Percentiles rank a stretch among this genome's conserved stretches.
Conservation (phyloP, 2,329 filamentous ascomycete genomes). For the Talaromyces pinophilus region DNA sequence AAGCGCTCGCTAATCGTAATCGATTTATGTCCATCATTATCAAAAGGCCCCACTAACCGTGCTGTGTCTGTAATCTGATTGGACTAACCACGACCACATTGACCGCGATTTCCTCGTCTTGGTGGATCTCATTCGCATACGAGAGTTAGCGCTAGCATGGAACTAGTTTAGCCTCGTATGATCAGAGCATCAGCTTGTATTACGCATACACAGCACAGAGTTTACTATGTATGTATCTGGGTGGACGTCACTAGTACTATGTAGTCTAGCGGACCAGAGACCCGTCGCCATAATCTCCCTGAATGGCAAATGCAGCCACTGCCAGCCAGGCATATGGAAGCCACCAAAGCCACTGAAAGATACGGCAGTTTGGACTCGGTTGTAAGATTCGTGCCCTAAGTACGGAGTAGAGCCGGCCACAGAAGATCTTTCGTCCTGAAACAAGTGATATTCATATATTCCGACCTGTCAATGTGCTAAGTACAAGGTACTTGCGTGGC, state of each 20-base stretch:
- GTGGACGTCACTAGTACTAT: neutral
- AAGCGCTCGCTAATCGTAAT: neutral
- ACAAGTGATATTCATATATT: neutral
- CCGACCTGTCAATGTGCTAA: neutral
- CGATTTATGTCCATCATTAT: conserved; percentile 6
- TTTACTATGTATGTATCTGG: neutral
- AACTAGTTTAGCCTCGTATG: neutral
- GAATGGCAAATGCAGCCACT: conserved; percentile 2
- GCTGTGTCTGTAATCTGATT: neutral
- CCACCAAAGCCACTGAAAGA: neutral
- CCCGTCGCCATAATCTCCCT: conserved; percentile 7
- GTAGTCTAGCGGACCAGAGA: conserved; percentile 1
- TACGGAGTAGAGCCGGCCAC: neutral
- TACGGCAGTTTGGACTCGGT: neutral
- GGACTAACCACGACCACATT: neutral
- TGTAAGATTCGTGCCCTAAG: neutral
- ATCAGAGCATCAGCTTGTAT: neutral
- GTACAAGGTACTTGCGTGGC: neutral
- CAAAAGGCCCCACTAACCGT: neutral
- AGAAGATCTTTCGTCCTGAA: neutral
- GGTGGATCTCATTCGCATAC: neutral
- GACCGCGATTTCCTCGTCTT: neutral
- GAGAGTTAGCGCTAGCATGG: neutral
- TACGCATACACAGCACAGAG: neutral
- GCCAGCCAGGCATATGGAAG: neutral